Conservation (phyloP, 2,329 filamentous ascomycete species). For the Berkeleyomyces basicola region DNA sequence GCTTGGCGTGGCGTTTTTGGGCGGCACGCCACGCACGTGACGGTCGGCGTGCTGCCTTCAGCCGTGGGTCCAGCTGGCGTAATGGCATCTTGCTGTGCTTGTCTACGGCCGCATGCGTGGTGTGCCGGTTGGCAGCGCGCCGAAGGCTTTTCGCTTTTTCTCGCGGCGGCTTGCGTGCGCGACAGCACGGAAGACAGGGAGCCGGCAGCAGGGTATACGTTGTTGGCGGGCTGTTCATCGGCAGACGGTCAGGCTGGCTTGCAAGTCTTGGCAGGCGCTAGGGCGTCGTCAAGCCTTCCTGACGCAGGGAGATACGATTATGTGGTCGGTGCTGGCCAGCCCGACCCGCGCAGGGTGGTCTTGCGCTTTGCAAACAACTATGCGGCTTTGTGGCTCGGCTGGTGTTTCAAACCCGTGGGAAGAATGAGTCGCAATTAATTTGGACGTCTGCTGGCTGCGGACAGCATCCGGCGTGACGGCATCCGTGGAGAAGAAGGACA, state of each 20-base stretch:
- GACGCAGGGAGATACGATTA: slow-evolving; percentile 83
- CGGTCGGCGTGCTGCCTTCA: slow-evolving; percentile 70
- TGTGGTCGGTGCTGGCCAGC: slow-evolving; percentile 65
- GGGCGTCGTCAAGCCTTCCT: slow-evolving; percentile 75
- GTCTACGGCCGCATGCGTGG: slow-evolving; percentile 54
- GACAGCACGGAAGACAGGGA: slow-evolving; percentile 3
- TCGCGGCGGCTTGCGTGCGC: neutral
- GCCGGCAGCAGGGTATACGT: slow-evolving; percentile 20
- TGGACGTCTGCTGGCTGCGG: slow-evolving; percentile 49
- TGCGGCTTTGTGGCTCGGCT: slow-evolving; percentile 71
- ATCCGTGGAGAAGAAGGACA: neutral
- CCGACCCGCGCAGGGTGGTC: slow-evolving; percentile 69
- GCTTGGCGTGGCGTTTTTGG: slow-evolving; percentile 52
- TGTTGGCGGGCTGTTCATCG: slow-evolving; percentile 46
- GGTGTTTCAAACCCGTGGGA: slow-evolving; percentile 85
- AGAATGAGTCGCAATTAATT: slow-evolving; percentile 86
- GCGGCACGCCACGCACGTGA: slow-evolving; percentile 35
- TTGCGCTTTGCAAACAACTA: slow-evolving; percentile 91
- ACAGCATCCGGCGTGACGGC: neutral
- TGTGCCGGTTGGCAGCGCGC: slow-evolving; percentile 34
- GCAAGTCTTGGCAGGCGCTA: slow-evolving; percentile 78
- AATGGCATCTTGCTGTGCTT: slow-evolving; percentile 46
- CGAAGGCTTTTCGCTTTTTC: slow-evolving; percentile 54
- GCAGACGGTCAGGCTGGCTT: slow-evolving; percentile 53
- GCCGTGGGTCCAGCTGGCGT: slow-evolving; percentile 71